Percentiles rank a stretch among this genome's conserved stretches.
phyloP scores from a whole-genome alignment of 306 rosid genomes.

The Vigna angularis region DNA sequence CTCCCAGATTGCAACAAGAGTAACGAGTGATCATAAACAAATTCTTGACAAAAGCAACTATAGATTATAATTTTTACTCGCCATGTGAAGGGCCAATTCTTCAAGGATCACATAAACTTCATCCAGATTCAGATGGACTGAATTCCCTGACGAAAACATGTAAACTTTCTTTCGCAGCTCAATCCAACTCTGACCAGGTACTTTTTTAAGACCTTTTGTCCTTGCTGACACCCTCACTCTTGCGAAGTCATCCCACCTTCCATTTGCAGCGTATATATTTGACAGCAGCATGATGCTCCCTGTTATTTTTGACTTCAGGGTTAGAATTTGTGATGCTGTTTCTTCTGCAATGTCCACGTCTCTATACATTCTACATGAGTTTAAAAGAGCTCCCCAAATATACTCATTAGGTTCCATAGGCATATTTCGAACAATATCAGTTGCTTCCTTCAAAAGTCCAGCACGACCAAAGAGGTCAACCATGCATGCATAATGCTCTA shows the following conservation, averaged over 20 bases:
- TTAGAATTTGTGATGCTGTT: conserved; percentile 55
- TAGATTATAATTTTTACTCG: conserved; percentile 44
- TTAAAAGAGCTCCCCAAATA: conserved; percentile 81
- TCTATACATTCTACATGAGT: conserved; percentile 75
- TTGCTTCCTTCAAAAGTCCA: conserved; percentile 78
- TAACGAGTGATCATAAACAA: conserved; percentile 33
- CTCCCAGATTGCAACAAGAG: conserved; percentile 43
- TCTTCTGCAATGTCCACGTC: conserved; percentile 64
- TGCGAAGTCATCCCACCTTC: conserved; percentile 91
- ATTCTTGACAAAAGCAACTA: conserved; percentile 37
- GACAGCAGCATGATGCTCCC: conserved; percentile 86
- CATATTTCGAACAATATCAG: conserved; percentile 66
- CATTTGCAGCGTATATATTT: conserved; percentile 75
- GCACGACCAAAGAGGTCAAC: conserved; percentile 90
- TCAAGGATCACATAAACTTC: conserved; percentile 60
- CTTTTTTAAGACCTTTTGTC: conserved; percentile 70
- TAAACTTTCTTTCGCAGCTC: conserved; percentile 71
- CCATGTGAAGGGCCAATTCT: conserved; percentile 71
- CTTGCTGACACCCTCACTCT: conserved; percentile 75
- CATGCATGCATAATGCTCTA: conserved; percentile 88
- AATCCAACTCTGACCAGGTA: conserved; percentile 84
- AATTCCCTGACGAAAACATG: conserved; percentile 70
- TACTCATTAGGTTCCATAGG: conserved; percentile 78
- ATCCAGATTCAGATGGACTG: conserved; percentile 52
- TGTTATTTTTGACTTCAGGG: conserved; percentile 49